These are phyloP conservation scores for Yamadazyma kanchanaburiensis DNA, from an alignment of 1,139 yeast species.

Conservation along the genomic window DNA sequence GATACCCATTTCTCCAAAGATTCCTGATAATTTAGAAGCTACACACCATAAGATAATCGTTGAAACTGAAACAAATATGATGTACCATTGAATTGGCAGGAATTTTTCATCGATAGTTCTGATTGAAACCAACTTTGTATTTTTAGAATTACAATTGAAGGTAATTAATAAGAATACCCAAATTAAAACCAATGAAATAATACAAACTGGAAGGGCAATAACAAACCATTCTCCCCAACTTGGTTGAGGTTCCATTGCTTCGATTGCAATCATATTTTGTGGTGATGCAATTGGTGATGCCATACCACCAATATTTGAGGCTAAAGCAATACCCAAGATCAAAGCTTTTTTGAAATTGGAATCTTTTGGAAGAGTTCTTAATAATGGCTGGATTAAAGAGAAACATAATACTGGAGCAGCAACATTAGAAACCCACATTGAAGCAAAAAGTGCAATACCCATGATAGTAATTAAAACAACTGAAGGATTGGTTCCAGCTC, in stretches of 20 bases:
- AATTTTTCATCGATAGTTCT: slow-evolving; percentile 60
- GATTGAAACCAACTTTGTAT: slow-evolving; percentile 45
- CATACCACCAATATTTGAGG: slow-evolving; percentile 76
- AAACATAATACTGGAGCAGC: slow-evolving; percentile 94
- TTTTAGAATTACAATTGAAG: slow-evolving; percentile 45
- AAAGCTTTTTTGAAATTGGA: slow-evolving; percentile 62
- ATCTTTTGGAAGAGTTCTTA: slow-evolving; percentile 60
- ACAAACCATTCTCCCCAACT: slow-evolving; percentile 81
- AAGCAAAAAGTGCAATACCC: slow-evolving; percentile 78
- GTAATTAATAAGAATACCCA: slow-evolving; percentile 60
- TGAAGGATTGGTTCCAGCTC: slow-evolving; percentile 84
- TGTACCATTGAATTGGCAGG: slow-evolving; percentile 61
- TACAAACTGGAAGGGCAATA: slow-evolving; percentile 62
- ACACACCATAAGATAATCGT: slow-evolving; percentile 76
- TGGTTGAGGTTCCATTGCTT: slow-evolving; percentile 61
- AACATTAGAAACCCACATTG: slow-evolving; percentile 96
- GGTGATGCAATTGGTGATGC: slow-evolving; percentile 81
- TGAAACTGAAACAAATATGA: slow-evolving; percentile 45
- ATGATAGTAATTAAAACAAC: slow-evolving; percentile 73
- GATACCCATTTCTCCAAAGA: slow-evolving; percentile 70
- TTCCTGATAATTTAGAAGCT: slow-evolving; percentile 50
- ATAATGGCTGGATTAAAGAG: slow-evolving; percentile 78
- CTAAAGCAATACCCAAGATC: slow-evolving; percentile 68
- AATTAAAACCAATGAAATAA: slow-evolving; percentile 48
- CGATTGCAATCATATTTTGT: slow-evolving; percentile 72